Conservation (phyloP, 768 basidiomycete species). For the Cystofilobasidium ferigula region DNA sequence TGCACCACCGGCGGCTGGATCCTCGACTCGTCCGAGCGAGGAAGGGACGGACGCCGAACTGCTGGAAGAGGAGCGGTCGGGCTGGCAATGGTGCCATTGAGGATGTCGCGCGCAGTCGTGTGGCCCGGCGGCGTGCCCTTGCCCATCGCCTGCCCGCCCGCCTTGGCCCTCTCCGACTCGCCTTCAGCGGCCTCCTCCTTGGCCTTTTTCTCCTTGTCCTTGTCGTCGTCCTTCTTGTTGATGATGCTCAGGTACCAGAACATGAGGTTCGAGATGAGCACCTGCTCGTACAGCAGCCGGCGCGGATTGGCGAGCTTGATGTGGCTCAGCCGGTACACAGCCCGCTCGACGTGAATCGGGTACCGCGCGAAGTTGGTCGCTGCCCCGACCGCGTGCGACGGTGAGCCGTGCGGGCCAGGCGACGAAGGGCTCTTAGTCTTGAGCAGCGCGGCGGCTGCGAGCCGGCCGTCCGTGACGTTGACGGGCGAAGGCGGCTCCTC, state of each 20-base stretch:
- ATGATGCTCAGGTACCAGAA: constrained; percentile 99
- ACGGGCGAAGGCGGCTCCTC: constrained; percentile 41
- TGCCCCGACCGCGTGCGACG: constrained; percentile 38
- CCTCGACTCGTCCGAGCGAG: constrained; percentile 53
- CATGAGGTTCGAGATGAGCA: constrained; percentile 55
- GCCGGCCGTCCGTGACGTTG: constrained; percentile 52
- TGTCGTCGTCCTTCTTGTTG: constrained; percentile 49
- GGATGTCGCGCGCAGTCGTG: constrained; percentile 16
- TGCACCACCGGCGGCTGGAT: constrained; percentile 43
- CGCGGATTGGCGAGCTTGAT: constrained; percentile 98
- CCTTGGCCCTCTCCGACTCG: constrained; percentile 29
- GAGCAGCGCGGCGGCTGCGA: constrained; percentile 74
- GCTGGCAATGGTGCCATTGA: constrained; percentile 30
- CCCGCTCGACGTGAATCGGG: constrained; percentile 96
- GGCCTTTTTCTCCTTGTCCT: constrained; percentile 20
- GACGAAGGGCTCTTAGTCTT: constrained; percentile 65
- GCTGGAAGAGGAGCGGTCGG: constrained; percentile 10
- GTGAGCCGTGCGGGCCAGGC: constrained; percentile 29
- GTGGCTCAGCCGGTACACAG: constrained; percentile 91
- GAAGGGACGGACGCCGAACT: neutral
- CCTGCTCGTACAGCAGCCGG: constrained; percentile 93
- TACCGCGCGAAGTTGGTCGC: constrained; percentile 57
- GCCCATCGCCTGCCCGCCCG: constrained; percentile 35
- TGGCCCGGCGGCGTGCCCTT: constrained; percentile 25
- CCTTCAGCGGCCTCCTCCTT: constrained; percentile 11